phyloP scores from a whole-genome alignment of 2,329 filamentous ascomycete genomes.

The Emmonsiellopsis sp. region DNA sequence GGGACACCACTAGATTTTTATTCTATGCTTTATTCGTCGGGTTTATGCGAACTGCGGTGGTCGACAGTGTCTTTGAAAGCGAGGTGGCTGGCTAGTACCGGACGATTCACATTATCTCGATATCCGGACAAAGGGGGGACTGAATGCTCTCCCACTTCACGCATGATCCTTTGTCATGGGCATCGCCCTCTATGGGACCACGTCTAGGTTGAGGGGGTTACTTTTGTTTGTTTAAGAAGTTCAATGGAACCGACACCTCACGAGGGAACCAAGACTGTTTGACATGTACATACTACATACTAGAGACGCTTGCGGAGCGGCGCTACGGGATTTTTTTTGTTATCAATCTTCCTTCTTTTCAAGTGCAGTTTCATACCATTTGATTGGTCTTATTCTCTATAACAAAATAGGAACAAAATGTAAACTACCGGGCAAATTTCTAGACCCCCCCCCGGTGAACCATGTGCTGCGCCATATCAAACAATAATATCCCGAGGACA shows the following conservation, averaged over 20 bases:
- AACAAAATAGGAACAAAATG: no score
- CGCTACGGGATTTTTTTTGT: not conserved
- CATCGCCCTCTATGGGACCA: not conserved
- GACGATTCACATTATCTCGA: not conserved
- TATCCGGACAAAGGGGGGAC: not conserved
- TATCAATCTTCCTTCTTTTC: not conserved
- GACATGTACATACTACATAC: slow-evolving; percentile 2
- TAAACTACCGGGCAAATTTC: no score
- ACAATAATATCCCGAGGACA: no score
- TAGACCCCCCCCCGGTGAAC: no score
- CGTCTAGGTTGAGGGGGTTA: not conserved
- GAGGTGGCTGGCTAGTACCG: not conserved
- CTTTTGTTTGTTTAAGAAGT: not conserved
- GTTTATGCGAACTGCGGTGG: not conserved
- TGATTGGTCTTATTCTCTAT: no score
- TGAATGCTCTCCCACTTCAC: not conserved
- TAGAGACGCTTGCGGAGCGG: not conserved
- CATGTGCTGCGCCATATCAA: no score
- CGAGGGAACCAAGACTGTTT: not conserved
- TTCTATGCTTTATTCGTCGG: not conserved
- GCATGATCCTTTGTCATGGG: not conserved
- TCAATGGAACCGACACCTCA: not conserved
- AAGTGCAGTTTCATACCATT: no score
- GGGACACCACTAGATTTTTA: slow-evolving; percentile 46
- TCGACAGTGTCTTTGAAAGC: not conserved